Percentiles rank a stretch among this genome's conserved stretches.
Conservation (phyloP, 163 green algal genomes). For the Chloromonas sp. region DNA sequence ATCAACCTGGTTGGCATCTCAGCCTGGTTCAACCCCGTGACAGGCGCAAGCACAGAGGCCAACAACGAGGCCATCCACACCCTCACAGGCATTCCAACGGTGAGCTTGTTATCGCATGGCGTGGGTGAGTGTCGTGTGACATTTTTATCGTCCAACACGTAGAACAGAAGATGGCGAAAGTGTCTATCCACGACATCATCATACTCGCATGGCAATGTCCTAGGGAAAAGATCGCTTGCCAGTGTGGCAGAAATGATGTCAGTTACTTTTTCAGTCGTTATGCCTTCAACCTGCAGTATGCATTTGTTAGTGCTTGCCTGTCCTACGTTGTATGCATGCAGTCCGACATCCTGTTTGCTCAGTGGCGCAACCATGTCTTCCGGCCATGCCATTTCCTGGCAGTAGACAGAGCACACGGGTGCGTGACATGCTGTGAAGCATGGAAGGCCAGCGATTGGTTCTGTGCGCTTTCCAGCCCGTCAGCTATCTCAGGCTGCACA, state of each 20-base stretch:
- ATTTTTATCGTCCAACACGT: background rate
- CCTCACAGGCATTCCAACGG: slow-evolving; percentile 46
- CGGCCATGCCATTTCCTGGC: slow-evolving; percentile 78
- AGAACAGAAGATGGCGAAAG: too few species aligned
- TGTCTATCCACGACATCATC: too few species aligned
- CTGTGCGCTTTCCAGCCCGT: too few species aligned
- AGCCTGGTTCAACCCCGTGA: slow-evolving; percentile 61
- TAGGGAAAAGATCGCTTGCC: too few species aligned
- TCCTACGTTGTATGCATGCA: background rate
- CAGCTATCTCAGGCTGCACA: too few species aligned
- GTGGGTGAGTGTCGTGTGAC: background rate
- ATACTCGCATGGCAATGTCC: too few species aligned
- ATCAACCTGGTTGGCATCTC: slow-evolving; percentile 20
- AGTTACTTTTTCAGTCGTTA: too few species aligned
- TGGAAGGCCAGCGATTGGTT: too few species aligned
- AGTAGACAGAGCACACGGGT: slow-evolving; percentile 39
- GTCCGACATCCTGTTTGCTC: slow-evolving; percentile 52
- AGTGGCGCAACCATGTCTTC: slow-evolving; percentile 54
- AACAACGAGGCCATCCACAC: slow-evolving; percentile 67
- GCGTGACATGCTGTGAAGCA: background rate
- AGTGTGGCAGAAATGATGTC: too few species aligned
- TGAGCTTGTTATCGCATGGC: background rate
- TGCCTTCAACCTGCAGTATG: too few species aligned
- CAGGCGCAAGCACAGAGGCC: slow-evolving; percentile 60
- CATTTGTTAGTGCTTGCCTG: too few species aligned